A percentile compares a stretch with the other conserved stretches of the same genome.
Conservation (phyloP, 2,329 filamentous ascomycete genomes). For the Xylariomycetidae sp. region DNA sequence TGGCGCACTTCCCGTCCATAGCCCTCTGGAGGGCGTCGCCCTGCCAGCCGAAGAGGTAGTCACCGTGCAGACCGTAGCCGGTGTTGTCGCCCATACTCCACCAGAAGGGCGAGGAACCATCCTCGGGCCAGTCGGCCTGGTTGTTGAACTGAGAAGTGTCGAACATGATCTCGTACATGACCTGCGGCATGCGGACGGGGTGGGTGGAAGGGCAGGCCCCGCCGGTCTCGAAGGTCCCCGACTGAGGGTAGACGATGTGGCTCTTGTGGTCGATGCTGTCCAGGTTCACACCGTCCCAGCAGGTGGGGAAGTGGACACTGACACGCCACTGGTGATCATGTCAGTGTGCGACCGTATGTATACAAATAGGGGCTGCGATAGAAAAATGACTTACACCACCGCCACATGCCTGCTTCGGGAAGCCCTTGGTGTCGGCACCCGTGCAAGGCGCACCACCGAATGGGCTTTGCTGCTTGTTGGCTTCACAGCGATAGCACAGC, state of each 20-base stretch:
- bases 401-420: conserved; percentile 20
- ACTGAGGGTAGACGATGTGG: conserved; percentile 24
- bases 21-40: conserved; percentile 32
- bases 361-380: no score
- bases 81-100: conserved; percentile 29
- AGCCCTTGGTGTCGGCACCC: conserved; percentile 23
- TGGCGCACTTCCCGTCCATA: conserved; percentile 30
- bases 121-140: conserved; percentile 29
- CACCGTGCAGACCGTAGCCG: conserved; percentile 32
- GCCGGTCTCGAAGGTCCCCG: conserved; percentile 24
- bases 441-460: conserved; percentile 28
- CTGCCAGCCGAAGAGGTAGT: conserved; percentile 36
- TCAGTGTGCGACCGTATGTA: no score
- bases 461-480: conserved; percentile 26
- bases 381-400: no score
- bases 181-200: conserved; percentile 30
- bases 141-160: conserved; percentile 31
- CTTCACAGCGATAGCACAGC: conserved; percentile 27
- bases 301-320: conserved; percentile 24
- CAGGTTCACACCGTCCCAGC: conserved; percentile 30
- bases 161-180: conserved; percentile 39
- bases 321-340: no score
- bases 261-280: conserved; percentile 28
- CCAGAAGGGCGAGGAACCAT: conserved; percentile 27
- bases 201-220: conserved; percentile 25